Percentiles rank a stretch among this genome's conserved stretches.
phyloP scores from a whole-genome alignment of 306 rosid species.

The Herpetospermum pedunculosum region DNA sequence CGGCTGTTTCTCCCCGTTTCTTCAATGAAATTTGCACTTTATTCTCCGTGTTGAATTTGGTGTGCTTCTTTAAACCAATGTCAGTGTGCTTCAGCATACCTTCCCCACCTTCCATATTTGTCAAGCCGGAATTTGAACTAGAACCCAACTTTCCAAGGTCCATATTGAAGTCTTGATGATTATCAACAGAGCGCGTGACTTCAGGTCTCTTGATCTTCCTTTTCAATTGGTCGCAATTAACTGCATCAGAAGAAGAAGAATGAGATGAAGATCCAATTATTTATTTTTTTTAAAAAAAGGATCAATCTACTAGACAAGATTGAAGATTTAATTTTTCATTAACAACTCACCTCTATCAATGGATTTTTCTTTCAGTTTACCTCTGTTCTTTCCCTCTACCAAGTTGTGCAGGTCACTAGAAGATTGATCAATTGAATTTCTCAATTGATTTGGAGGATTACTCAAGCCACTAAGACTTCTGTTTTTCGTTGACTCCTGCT shows the following conservation, averaged over 20 bases:
- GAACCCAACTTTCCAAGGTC: conserved; percentile 25
- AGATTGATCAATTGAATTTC: conserved; percentile 17
- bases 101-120: conserved; percentile 28
- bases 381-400: conserved; percentile 25
- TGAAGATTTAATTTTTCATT: conserved; percentile 1
- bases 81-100: conserved; percentile 29
- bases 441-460: conserved; percentile 29
- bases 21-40: conserved; percentile 25
- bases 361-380: conserved; percentile 34
- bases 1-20: conserved; percentile 28
- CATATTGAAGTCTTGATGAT: conserved; percentile 21
- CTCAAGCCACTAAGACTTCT: conserved; percentile 27
- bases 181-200: conserved; percentile 17
- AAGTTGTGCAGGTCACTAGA: conserved; percentile 8
- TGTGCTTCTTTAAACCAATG: conserved; percentile 25
- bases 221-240: conserved; percentile 29
- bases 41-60: conserved; percentile 14
- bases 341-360: conserved; percentile 32
- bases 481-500: conserved; percentile 29
- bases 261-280: background rate
- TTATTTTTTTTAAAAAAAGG: background rate
- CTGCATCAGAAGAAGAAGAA: conserved; percentile 20
- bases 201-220: conserved; percentile 38
- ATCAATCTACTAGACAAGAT: conserved; percentile 2
- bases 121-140: conserved; percentile 24